phyloP scores from a whole-genome alignment of 2,329 filamentous ascomycete genomes.

The Monilinia fructigena region DNA sequence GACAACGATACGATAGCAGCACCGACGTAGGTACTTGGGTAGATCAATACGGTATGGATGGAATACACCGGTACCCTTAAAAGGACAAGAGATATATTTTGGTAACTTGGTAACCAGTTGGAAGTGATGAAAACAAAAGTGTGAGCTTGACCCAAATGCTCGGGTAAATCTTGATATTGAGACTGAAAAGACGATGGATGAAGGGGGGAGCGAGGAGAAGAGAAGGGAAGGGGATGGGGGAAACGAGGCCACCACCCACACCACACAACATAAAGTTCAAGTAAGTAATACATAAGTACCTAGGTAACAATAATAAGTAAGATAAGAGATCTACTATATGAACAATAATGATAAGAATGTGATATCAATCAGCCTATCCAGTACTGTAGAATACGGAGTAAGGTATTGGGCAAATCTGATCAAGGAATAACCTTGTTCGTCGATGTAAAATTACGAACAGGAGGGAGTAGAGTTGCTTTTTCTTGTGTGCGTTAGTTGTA shows the following conservation, averaged over 20 bases:
- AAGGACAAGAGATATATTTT: too few relatives aligned
- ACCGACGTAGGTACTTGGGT: not conserved
- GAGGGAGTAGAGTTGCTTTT: slow-evolving; percentile 10
- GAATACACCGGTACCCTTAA: not conserved
- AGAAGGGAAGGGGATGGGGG: not conserved
- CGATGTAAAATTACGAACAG: not conserved
- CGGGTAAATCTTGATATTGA: slow-evolving; percentile 18
- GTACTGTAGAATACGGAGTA: not conserved
- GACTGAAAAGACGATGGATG: not conserved
- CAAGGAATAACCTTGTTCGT: slow-evolving; percentile 26
- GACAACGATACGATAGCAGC: too few relatives aligned
- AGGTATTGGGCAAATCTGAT: slow-evolving; percentile 37
- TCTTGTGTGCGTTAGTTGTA: slow-evolving; percentile 5
- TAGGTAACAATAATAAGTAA: not conserved
- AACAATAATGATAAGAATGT: slow-evolving; percentile 4
- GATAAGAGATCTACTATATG: slow-evolving; percentile 5
- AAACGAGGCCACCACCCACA: too few relatives aligned
- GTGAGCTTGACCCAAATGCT: slow-evolving; percentile 5
- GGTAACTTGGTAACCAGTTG: slow-evolving; percentile 14
- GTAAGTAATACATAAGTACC: too few relatives aligned
- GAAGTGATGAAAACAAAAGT: slow-evolving; percentile 1
- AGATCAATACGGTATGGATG: not conserved
- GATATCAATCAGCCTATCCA: slow-evolving; percentile 13
- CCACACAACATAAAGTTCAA: too few relatives aligned
- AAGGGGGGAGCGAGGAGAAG: not conserved